phyloP scores from a whole-genome alignment of 306 rosid species.

The Bauhinia variegata region DNA sequence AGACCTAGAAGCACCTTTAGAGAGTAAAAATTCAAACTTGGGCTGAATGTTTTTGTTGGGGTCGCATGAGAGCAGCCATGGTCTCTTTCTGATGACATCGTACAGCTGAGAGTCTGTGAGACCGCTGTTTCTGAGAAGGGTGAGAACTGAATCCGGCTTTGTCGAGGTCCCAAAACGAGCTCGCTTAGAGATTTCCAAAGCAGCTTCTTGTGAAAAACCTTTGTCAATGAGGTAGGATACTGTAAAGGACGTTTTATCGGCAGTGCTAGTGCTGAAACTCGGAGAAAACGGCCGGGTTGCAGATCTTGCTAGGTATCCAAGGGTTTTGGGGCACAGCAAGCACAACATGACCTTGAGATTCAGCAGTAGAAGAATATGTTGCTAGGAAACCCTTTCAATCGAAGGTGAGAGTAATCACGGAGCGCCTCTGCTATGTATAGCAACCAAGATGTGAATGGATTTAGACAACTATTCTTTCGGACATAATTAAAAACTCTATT shows the following conservation, averaged over 20 bases:
- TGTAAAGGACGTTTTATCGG: background rate
- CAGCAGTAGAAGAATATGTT: too few relatives aligned
- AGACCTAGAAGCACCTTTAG: conserved; percentile 29
- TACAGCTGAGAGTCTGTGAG: background rate
- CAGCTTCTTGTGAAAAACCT: background rate
- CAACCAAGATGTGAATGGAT: too few relatives aligned
- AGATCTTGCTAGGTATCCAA: background rate
- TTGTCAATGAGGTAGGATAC: background rate
- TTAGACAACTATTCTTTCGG: too few relatives aligned
- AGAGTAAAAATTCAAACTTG: conserved; percentile 31
- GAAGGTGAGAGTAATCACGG: too few relatives aligned
- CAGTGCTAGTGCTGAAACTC: background rate
- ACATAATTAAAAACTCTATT: too few relatives aligned
- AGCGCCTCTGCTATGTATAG: too few relatives aligned
- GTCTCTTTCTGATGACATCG: background rate
- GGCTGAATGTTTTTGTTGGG: conserved; percentile 23
- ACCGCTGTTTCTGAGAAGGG: background rate
- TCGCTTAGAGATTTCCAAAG: background rate
- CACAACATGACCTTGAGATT: too few relatives aligned
- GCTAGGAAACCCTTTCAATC: too few relatives aligned
- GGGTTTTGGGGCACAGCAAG: background rate
- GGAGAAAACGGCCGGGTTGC: background rate
- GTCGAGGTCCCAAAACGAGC: background rate
- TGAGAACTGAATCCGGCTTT: background rate
- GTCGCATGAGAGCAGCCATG: background rate